These are phyloP conservation scores for Epichloe gansuensis DNA, from an alignment of 2,329 filamentous ascomycete species.

Conservation along the genomic window DNA sequence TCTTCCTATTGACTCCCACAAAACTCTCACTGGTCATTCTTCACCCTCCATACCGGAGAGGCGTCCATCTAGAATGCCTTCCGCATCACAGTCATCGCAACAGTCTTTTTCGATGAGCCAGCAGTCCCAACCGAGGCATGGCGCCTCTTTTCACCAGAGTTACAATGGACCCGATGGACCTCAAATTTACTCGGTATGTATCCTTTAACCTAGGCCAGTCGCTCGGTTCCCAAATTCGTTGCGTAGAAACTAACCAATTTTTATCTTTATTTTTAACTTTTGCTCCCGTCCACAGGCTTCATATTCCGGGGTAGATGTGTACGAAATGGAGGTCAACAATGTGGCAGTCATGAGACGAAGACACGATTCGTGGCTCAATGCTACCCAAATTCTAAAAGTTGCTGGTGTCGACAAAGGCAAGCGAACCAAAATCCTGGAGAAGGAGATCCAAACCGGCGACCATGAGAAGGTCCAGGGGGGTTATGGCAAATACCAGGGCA, in stretches of 20 bases:
- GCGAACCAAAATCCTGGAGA: conserved; percentile 93
- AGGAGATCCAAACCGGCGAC: conserved; percentile 90
- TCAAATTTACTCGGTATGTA: conserved; percentile 49
- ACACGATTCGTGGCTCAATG: conserved; percentile 92
- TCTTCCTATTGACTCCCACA: too few relatives aligned
- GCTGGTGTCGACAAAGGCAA: conserved; percentile 96
- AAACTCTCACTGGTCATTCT: background rate
- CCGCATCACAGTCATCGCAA: conserved; percentile 40
- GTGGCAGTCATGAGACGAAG: conserved; percentile 93
- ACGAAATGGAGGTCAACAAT: conserved; percentile 94
- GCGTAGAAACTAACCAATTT: background rate
- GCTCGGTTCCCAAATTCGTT: background rate
- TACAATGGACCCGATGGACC: conserved; percentile 30
- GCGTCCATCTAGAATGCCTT: conserved; percentile 17
- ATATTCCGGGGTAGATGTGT: conserved; percentile 91
- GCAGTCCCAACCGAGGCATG: conserved; percentile 30
- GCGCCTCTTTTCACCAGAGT: conserved; percentile 24
- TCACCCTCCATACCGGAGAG: background rate
- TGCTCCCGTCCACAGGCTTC: conserved; percentile 43
- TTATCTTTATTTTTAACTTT: background rate
- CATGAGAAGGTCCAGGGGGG: conserved; percentile 98
- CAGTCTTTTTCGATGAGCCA: conserved; percentile 46
- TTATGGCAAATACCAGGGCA: conserved; percentile 98
- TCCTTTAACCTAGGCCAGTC: background rate
- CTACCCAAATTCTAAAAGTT: conserved; percentile 95